Conservation (phyloP, 177 flowering plant species). For the Vitis hybrid region DNA sequence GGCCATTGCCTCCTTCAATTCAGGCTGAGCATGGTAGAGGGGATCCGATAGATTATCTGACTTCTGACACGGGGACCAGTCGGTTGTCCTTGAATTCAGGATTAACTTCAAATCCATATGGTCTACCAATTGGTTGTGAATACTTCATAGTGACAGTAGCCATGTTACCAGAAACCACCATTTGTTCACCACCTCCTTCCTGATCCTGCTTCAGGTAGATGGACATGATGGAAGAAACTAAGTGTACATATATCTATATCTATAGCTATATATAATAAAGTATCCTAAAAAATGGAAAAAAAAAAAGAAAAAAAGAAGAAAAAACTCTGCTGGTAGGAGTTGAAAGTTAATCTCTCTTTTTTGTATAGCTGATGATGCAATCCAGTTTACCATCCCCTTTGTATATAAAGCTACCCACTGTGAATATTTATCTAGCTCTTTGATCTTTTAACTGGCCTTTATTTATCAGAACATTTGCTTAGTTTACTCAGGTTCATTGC, state of each 20-base stretch:
- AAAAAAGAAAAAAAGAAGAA: too few species aligned
- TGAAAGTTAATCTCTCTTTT: too few species aligned
- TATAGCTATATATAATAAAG: too few species aligned
- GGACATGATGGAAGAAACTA: conserved; percentile 76
- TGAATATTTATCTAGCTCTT: too few species aligned
- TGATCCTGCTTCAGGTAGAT: conserved; percentile 49
- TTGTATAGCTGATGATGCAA: too few species aligned
- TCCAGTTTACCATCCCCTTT: too few species aligned
- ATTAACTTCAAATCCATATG: conserved; percentile 52
- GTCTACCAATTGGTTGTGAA: conserved; percentile 83
- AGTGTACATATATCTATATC: conserved; percentile 30
- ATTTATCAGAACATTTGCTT: too few species aligned
- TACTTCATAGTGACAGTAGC: conserved; percentile 92
- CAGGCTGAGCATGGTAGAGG: conserved; percentile 26
- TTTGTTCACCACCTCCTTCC: conserved; percentile 80
- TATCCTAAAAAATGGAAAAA: too few species aligned
- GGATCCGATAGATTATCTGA: conserved; percentile 42
- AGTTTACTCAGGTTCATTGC: too few species aligned
- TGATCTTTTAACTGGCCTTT: too few species aligned
- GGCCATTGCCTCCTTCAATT: conserved; percentile 25
- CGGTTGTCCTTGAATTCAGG: conserved; percentile 39
- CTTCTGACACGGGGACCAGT: conserved; percentile 40
- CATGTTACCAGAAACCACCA: conserved; percentile 81
- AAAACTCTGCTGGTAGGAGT: too few species aligned
- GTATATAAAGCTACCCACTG: too few species aligned